These are phyloP conservation scores for Stemphylium lycopersici DNA, from an alignment of 2,329 filamentous ascomycete genomes.

Conservation along the genomic window DNA sequence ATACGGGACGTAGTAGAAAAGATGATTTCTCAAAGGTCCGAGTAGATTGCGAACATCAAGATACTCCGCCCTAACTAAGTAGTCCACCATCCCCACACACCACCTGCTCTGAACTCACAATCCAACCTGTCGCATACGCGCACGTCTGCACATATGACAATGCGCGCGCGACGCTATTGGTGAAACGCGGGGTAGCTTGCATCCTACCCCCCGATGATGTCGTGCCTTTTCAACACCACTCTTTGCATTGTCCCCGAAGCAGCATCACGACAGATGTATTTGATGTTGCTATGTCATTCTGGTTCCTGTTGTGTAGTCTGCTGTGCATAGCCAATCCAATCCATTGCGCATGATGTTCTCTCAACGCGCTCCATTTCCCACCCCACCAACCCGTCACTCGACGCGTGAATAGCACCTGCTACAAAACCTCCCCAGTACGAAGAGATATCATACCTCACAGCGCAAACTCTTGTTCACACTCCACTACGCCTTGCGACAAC, in stretches of 20 bases:
- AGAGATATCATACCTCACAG: too few relatives aligned
- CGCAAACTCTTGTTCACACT: neutral
- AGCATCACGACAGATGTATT: neutral
- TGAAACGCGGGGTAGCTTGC: conserved; percentile 22
- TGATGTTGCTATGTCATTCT: neutral
- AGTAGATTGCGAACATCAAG: too few relatives aligned
- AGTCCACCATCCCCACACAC: too few relatives aligned
- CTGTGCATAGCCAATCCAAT: neutral
- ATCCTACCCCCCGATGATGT: conserved; percentile 11
- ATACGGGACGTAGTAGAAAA: too few relatives aligned
- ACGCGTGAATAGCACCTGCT: neutral
- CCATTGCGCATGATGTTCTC: neutral
- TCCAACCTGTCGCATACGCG: neutral
- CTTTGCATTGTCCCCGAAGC: neutral
- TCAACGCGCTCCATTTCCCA: neutral
- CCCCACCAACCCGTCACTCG: conserved; percentile 1
- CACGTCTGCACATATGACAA: neutral
- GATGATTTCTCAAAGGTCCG: too few relatives aligned
- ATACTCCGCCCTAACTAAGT: too few relatives aligned
- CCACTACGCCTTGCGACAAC: conserved; percentile 11
- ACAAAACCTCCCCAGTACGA: neutral
- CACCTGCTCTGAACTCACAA: too few relatives aligned
- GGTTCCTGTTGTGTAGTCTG: too few relatives aligned
- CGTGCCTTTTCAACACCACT: neutral
- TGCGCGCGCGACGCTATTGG: conserved; percentile 4